Evolutionary conservation across 2,329 filamentous ascomycete species (phyloP), one percentile per base, ranked within the genome.

Genomic region (Graphium sp.): DNA sequence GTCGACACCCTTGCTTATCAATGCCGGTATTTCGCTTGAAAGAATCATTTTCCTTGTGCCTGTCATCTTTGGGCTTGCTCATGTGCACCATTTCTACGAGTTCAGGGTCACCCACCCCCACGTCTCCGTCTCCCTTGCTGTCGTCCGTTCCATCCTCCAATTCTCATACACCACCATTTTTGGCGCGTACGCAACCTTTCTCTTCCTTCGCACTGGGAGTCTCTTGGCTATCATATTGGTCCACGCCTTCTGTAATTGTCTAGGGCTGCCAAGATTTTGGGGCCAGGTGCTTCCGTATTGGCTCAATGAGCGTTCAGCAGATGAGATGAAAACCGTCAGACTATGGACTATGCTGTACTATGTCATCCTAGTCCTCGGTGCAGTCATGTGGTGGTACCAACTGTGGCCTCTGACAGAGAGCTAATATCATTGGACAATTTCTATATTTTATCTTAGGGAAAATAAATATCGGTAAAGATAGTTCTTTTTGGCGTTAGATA

Each of bases 51-150:
- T 92, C 53, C 56, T 82, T 8, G 81, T 82, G 2, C 87, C 87
- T 6, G 57, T 94, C 8, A 76, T 93, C 48, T 95, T 95, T 46
- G 87, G 87, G 29, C 72, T 93, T 24, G 85, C 89, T 6, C 89
- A 98, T 53, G 53, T 92, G 26, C 87, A 98, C 53, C 89, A 98
- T 54, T 83, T 92, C 49, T 92, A 93, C 56, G 89, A 95, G 54
- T 93, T 92, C 52, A 68, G 78, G 32, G 60, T 92, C 32, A 81
- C 78, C 2, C 72, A 91, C 41, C 81, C 82, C 7, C 60, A 70
- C 36, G 72, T 76, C 2, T 67, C 80, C 1, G 44, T 74, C 9
- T 38, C 62, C 1, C 60, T 68, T 2, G 72, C 77, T 6, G 43
- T 89, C 5, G 45, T 79, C 17, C 73, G 82, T 28, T 83, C 82